Base-by-base conservation (phyloP, 2,329 filamentous ascomycete genomes). In the Aspergillus eucalypticola region DNA sequence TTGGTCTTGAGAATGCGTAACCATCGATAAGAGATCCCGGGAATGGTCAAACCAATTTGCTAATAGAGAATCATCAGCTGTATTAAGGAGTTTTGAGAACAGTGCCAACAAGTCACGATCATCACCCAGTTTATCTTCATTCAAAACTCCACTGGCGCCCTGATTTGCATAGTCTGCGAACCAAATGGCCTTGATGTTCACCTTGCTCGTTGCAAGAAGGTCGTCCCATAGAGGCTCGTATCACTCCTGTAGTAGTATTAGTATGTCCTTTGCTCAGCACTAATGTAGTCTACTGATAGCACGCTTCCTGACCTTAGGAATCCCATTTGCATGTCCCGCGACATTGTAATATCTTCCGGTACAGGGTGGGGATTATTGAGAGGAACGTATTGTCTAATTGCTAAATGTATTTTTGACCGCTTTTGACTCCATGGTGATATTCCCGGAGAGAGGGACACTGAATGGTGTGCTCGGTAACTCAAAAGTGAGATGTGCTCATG, bases 161-260 rank as follows among this genome's bases (percentile, higher is more conserved):
- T 96, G 90, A 71, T 90, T 87, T 23, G 89, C 86, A 8, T 88
- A 84, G 76, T 96, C 92, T 61, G 90, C 87, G 61, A 95, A 92
- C 89, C 89, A 95, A 67, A 96, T 91, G 59, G 83, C 81, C 57
- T 90, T 84, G 67, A 96, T 89, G 29, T 80, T 76, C 17, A 75
- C 71, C 63, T 82, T 80, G 3, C 85, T 78, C 25, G 80, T 76
- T 29, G 79, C 74, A 64, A 88, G 80, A 2, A 96, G 79, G 51
- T 95, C 90, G 59, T 92, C 89, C 89, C 91, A 96, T 0, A 96
- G 78, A 0, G 92, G 89, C 70, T 96, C 92, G 72, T 96, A 96
- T 1, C 95, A 76, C 79, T 96, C 92, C 88, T 90, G 38, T 3
- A n/a, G 25, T 10, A n/a, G 17, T 10, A 10, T 8, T 5, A 32